Percentiles rank a stretch among this genome's conserved stretches.
Conservation (phyloP, 345 rosid genomes). For the Trapa bicornis region DNA sequence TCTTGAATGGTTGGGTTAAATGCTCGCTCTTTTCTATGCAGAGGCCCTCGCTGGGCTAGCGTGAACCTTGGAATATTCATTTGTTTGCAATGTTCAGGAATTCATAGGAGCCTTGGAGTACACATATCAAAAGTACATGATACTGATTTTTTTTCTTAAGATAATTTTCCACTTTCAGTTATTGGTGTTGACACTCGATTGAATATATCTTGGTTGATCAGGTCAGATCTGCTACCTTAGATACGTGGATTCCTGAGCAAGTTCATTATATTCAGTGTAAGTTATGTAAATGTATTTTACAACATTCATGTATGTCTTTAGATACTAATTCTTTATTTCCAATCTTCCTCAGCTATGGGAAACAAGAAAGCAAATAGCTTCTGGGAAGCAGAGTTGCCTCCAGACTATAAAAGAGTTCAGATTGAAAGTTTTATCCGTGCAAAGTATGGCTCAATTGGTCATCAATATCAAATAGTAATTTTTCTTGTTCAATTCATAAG, state of each 20-base stretch:
- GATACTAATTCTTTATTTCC: neutral
- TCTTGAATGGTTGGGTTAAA: neutral
- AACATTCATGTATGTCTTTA: neutral
- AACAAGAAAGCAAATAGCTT: conserved; percentile 65
- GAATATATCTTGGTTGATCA: conserved; percentile 10
- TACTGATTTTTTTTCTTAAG: neutral
- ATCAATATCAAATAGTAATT: conserved; percentile 10
- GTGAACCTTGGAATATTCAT: conserved; percentile 95
- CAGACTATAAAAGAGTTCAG: conserved; percentile 55
- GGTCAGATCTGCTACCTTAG: conserved; percentile 90
- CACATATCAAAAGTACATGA: conserved; percentile 76
- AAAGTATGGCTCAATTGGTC: conserved; percentile 44
- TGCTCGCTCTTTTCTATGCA: conserved; percentile 22
- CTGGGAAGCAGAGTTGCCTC: conserved; percentile 97
- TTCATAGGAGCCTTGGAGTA: conserved; percentile 89
- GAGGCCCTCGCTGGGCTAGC: conserved; percentile 96
- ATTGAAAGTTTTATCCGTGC: conserved; percentile 68
- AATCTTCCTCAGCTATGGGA: conserved; percentile 46
- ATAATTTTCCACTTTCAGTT: neutral
- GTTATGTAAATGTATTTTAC: conserved; percentile 10
- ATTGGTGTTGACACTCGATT: neutral
- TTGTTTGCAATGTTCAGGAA: conserved; percentile 94
- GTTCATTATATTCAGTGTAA: conserved; percentile 70
- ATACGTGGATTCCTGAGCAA: conserved; percentile 99
- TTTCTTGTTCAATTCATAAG: neutral